phyloP scores from a whole-genome alignment of 2,329 filamentous ascomycete species.

The Onygenales sp. region DNA sequence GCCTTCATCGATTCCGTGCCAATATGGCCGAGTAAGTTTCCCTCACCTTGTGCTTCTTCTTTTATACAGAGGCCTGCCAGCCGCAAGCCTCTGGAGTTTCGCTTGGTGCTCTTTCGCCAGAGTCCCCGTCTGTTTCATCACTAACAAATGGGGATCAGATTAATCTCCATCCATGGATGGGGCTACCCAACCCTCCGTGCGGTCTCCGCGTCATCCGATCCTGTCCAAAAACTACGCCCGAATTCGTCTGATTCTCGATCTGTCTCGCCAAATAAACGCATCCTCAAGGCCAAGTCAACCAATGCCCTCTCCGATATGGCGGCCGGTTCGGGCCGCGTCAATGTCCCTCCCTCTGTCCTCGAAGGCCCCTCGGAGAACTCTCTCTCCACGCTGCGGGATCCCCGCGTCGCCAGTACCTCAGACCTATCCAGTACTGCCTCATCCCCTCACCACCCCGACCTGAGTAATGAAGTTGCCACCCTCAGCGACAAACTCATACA shows the following conservation, averaged over 20 bases:
- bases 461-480: constrained; percentile 70
- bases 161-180: constrained; percentile 11
- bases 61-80: not conserved
- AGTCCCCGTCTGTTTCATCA: not conserved
- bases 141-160: constrained; percentile 5
- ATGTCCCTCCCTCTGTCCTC: constrained; percentile 17
- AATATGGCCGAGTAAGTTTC: constrained; percentile 11
- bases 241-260: constrained; percentile 25
- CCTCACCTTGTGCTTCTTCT: not conserved
- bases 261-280: constrained; percentile 24
- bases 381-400: constrained; percentile 39
- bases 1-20: not conserved
- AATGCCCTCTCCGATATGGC: constrained; percentile 31
- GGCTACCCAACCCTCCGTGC: constrained; percentile 4
- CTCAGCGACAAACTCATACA: constrained; percentile 94
- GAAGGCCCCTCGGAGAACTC: constrained; percentile 27
- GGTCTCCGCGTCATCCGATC: constrained; percentile 5
- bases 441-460: constrained; percentile 44
- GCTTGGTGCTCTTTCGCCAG: no score
- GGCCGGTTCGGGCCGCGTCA: constrained; percentile 17
- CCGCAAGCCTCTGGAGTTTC: no score
- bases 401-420: constrained; percentile 25
- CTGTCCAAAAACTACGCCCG: constrained; percentile 6
- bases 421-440: constrained; percentile 28
- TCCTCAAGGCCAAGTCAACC: constrained; percentile 37